A percentile compares a stretch with the other conserved stretches of the same genome.
Evolutionary conservation across 2,329 filamentous ascomycete species (phyloP).

Genomic region (Myriangium duriaei): DNA sequence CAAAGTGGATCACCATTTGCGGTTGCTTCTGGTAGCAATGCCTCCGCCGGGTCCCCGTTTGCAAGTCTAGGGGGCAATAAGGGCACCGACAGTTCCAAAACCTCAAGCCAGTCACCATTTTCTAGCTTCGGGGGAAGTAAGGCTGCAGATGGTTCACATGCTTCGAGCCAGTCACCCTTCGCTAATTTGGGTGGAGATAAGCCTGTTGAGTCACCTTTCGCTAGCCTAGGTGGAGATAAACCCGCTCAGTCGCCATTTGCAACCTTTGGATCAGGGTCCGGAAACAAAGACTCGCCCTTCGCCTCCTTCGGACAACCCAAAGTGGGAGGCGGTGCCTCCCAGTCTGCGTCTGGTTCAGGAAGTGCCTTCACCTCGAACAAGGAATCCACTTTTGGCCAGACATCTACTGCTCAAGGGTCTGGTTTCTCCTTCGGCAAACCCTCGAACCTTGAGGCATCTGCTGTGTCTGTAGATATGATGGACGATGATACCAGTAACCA

Average conservation of each 20-base stretch:
- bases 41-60: conserved; percentile 21
- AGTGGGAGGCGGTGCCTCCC: conserved; percentile 3
- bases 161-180: conserved; percentile 21
- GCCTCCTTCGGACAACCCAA: conserved; percentile 15
- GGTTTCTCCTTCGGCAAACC: conserved; percentile 18
- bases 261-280: conserved; percentile 26
- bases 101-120: conserved; percentile 18
- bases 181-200: conserved; percentile 18
- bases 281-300: conserved; percentile 20
- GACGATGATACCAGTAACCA: conserved; percentile 5
- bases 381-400: conserved; percentile 23
- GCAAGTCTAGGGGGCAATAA: conserved; percentile 18
- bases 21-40: conserved; percentile 14
- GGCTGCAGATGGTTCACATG: conserved; percentile 14
- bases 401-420: conserved; percentile 16
- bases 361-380: conserved; percentile 25
- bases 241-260: conserved; percentile 15
- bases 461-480: conserved; percentile 5
- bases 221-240: conserved; percentile 6
- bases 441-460: conserved; percentile 10
- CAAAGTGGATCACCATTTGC: conserved; percentile 4
- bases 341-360: conserved; percentile 28
- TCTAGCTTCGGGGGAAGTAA: conserved; percentile 8
- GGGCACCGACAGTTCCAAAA: too few relatives aligned
- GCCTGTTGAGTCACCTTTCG: conserved; percentile 16